Base-by-base conservation (phyloP, 2,329 filamentous ascomycete genomes). In the Aspergillus sclerotialis region DNA sequence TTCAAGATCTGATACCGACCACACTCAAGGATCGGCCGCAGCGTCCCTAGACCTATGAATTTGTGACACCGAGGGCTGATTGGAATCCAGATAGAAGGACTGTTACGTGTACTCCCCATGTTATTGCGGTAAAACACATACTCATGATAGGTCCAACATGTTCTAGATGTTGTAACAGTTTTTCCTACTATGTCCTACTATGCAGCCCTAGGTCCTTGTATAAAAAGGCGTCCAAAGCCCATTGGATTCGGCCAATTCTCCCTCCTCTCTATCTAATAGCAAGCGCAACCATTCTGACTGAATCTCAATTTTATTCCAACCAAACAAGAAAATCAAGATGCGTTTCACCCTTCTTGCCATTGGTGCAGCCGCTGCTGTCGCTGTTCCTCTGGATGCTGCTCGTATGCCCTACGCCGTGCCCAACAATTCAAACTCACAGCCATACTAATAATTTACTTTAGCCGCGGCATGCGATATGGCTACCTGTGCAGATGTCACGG, bases 251-350 rank as follows among this genome's bases (percentile, higher is more conserved):
- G 10, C 10, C 19, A 10, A 23, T 23, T 6, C 6, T 10, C 19
- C 10, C 19, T 23, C 19, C 19, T n/a, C n/a, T n/a, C n/a, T n/a
- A n/a, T n/a, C n/a, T n/a, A n/a, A n/a, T n/a, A n/a, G n/a, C n/a
- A n/a, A 23, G 19, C 19, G 19, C 19, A 23, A 23, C 7, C 6
- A 23, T 7, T 10, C 6, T 23, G 6, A 7, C 6, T 23, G 7
- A 23, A 23, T 11, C 13, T 13, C 28, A 11, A 11, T 15, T 17
- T 17, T 30, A 17, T 30, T 11, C 28, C 15, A 30, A 15, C 13
- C 28, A 30, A 14, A 15, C 15, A n/a, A n/a, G n/a, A n/a, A n/a
- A n/a, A 17, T 17, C 30, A 37, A 32, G 10, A 49, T 49, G 44
- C 40, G 31, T 18, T 35, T 49, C 21, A 32, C 36, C 10, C 24